These are phyloP conservation scores for Syzygium syzygioides DNA, from an alignment of 441 rosid species.

Conservation along the genomic window DNA sequence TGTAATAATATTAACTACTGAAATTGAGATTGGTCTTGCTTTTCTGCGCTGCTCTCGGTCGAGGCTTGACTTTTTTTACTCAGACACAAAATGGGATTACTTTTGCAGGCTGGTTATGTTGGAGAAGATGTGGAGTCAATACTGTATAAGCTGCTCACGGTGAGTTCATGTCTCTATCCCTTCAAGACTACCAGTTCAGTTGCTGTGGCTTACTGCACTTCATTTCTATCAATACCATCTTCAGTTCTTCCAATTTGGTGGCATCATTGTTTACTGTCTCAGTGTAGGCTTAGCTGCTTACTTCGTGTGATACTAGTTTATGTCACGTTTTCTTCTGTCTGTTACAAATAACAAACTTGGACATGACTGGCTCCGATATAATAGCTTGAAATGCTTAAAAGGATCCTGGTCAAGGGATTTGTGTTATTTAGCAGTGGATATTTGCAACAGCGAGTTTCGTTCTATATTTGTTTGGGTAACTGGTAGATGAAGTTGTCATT, in stretches of 20 bases:
- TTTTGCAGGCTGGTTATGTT: constrained; percentile 88
- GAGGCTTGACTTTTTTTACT: not conserved
- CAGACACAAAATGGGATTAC: not conserved
- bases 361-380: not conserved
- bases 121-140: constrained; percentile 98
- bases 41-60: not conserved
- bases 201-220: not conserved
- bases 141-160: constrained; percentile 75
- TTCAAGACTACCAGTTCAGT: not conserved
- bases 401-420: not conserved
- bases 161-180: constrained; percentile 18
- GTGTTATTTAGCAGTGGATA: not conserved
- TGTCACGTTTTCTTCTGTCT: not conserved
- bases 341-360: not conserved
- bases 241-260: not conserved
- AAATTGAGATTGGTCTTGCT: not conserved
- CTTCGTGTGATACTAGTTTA: not conserved
- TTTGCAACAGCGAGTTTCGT: not conserved
- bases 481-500: not conserved
- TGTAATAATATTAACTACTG: not conserved
- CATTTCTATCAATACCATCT: not conserved
- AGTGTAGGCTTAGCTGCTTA: not conserved
- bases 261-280: not conserved
- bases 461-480: not conserved
- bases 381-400: not conserved